These are phyloP conservation scores for Chaetomium strumarium DNA, from an alignment of 2,329 filamentous ascomycete genomes.

Conservation along the genomic window DNA sequence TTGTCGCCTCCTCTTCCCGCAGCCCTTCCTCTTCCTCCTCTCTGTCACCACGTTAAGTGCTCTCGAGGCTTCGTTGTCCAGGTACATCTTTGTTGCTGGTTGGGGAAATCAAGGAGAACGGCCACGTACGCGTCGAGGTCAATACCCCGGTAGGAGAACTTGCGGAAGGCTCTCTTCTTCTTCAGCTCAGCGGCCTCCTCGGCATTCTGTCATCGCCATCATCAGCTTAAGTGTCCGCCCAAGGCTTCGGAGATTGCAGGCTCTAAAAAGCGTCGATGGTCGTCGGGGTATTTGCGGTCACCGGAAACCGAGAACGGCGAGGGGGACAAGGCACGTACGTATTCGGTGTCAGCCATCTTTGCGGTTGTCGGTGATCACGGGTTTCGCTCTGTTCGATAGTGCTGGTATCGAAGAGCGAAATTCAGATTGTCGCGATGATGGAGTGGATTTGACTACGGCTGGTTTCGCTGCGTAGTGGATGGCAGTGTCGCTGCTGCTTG, in stretches of 20 bases:
- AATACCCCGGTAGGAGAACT: constrained; percentile 99
- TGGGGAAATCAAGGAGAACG: neutral
- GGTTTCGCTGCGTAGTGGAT: constrained; percentile 19
- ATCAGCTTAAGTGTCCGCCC: constrained; percentile 4
- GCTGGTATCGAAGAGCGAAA: constrained; percentile 32
- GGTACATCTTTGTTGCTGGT: neutral
- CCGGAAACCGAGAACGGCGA: neutral
- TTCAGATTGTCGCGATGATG: constrained; percentile 26
- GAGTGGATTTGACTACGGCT: constrained; percentile 24
- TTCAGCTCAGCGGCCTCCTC: constrained; percentile 99
- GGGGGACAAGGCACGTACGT: constrained; percentile 24
- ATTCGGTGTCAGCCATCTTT: constrained; percentile 67
- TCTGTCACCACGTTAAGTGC: neutral
- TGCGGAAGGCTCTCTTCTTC: constrained; percentile 99
- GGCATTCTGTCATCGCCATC: constrained; percentile 61
- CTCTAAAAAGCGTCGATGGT: neutral
- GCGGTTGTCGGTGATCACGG: constrained; percentile 36
- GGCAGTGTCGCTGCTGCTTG: constrained; percentile 13
- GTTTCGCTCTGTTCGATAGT: constrained; percentile 34
- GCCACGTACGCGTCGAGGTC: constrained; percentile 93
- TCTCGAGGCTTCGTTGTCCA: neutral
- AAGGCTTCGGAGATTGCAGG: neutral
- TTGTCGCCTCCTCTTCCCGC: neutral
- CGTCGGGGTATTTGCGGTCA: neutral
- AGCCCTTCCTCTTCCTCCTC: neutral